Percentiles rank a stretch among this genome's conserved stretches.
Evolutionary conservation across 208 protist species (phyloP).

Genomic region (Herpetomonas samuelpessoai): DNA sequence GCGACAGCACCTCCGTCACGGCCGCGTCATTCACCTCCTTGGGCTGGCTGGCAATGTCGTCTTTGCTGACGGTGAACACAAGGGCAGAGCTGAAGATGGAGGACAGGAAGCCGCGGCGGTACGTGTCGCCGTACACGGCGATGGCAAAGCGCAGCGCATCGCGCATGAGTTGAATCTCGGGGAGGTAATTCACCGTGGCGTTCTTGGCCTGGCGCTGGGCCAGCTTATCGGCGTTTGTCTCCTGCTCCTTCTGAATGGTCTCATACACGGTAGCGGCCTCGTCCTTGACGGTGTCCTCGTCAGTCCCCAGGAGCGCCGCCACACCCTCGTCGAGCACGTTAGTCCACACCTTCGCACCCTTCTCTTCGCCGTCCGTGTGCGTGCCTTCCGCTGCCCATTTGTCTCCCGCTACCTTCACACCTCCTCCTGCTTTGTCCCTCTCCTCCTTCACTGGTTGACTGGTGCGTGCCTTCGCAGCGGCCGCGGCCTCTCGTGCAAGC

Average conservation of each 20-base stretch:
- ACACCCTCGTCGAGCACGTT: too few species aligned
- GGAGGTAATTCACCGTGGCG: slow-evolving; percentile 6
- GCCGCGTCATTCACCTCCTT: slow-evolving; percentile 39
- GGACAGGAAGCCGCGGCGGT: slow-evolving; percentile 40
- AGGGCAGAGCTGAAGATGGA: slow-evolving; percentile 25
- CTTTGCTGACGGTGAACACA: slow-evolving; percentile 30
- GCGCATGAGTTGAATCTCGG: slow-evolving; percentile 36
- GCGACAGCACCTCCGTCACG: slow-evolving; percentile 40
- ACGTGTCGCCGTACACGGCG: slow-evolving; percentile 58
- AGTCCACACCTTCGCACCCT: too few species aligned
- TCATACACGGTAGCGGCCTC: too few species aligned
- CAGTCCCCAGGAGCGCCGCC: background rate
- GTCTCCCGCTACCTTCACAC: background rate
- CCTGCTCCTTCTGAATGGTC: background rate
- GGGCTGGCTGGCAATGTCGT: slow-evolving; percentile 14
- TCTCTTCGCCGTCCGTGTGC: background rate
- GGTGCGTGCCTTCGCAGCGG: background rate
- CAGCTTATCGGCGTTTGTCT: too few species aligned
- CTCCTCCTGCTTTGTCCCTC: background rate
- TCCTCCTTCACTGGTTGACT: background rate
- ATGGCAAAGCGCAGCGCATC: slow-evolving; percentile 55
- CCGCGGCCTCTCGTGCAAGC: background rate
- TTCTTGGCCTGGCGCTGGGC: too few species aligned
- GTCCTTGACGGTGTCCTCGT: background rate
- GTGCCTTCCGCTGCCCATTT: background rate